These are phyloP conservation scores for Colletotrichum sp. DNA, from an alignment of 2,329 filamentous ascomycete species.

Conservation along the genomic window DNA sequence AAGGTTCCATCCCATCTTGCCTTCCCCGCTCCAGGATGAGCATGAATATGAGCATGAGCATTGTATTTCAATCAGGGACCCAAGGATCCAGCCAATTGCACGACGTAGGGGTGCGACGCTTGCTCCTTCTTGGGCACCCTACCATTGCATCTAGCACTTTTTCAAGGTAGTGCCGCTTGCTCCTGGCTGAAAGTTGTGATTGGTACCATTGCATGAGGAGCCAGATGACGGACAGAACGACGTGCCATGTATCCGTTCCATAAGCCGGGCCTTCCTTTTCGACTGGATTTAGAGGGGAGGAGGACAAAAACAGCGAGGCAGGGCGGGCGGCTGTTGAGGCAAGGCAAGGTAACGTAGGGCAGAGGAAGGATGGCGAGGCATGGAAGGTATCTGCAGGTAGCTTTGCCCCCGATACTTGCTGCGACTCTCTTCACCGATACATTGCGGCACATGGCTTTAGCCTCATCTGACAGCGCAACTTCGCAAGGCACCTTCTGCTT, in stretches of 20 bases:
- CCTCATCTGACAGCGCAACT: neutral
- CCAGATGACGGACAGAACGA: neutral
- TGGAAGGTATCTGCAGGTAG: neutral
- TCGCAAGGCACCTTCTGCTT: neutral
- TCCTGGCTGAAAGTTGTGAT: neutral
- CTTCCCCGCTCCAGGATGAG: neutral
- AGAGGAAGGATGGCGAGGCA: neutral
- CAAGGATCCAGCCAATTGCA: neutral
- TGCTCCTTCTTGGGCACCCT: neutral
- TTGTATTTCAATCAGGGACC: neutral
- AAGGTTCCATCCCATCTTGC: neutral
- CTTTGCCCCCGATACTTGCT: neutral
- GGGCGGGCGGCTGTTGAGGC: neutral
- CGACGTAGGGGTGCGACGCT: neutral
- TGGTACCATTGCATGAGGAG: neutral
- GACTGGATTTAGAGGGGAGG: neutral
- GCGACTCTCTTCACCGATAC: neutral
- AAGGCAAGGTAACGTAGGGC: neutral
- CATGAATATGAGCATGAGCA: neutral
- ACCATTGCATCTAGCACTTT: neutral
- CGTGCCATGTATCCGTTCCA: neutral
- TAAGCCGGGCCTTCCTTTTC: neutral
- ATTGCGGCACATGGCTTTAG: conserved; percentile 2
- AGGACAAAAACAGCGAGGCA: neutral
- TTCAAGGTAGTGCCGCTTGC: neutral